phyloP scores from a whole-genome alignment of 352 stramenopile species.

The Elongisporangium undulatum region DNA sequence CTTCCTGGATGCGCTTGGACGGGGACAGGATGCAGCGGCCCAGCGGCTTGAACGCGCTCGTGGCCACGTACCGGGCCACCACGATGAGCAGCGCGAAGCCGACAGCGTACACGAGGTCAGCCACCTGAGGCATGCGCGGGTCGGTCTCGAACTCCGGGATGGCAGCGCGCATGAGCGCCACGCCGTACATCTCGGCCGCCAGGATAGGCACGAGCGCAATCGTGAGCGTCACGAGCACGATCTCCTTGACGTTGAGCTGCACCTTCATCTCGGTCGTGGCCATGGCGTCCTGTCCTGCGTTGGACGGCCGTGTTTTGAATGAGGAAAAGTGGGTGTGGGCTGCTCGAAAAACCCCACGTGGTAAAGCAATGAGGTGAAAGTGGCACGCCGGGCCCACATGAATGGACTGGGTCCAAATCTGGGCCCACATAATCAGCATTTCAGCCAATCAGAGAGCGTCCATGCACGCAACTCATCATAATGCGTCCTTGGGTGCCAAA shows the following conservation, averaged over 20 bases:
- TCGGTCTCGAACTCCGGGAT: slow-evolving; percentile 24
- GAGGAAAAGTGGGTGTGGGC: neutral
- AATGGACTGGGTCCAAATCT: neutral
- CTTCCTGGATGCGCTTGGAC: slow-evolving; percentile 39
- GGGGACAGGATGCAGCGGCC: slow-evolving; percentile 41
- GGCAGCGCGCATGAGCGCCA: slow-evolving; percentile 31
- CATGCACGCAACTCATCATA: neutral
- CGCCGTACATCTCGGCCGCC: slow-evolving; percentile 40
- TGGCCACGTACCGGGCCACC: slow-evolving; percentile 28
- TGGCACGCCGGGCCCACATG: neutral
- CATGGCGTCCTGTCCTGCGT: slow-evolving; percentile 6
- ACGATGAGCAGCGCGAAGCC: slow-evolving; percentile 34
- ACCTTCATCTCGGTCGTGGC: slow-evolving; percentile 61
- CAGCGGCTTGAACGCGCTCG: slow-evolving; percentile 33
- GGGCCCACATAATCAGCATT: neutral
- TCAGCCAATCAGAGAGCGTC: neutral
- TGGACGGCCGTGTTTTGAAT: neutral
- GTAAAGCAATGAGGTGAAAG: neutral
- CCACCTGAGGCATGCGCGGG: slow-evolving; percentile 39
- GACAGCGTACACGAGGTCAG: slow-evolving; percentile 31
- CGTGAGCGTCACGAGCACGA: slow-evolving; percentile 50
- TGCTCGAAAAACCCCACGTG: neutral
- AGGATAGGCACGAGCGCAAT: slow-evolving; percentile 59
- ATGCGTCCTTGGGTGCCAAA: neutral
- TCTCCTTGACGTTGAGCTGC: slow-evolving; percentile 51